These are phyloP conservation scores for Saprolegnia diclina DNA, from an alignment of 352 stramenopile species.

Conservation along the genomic window DNA sequence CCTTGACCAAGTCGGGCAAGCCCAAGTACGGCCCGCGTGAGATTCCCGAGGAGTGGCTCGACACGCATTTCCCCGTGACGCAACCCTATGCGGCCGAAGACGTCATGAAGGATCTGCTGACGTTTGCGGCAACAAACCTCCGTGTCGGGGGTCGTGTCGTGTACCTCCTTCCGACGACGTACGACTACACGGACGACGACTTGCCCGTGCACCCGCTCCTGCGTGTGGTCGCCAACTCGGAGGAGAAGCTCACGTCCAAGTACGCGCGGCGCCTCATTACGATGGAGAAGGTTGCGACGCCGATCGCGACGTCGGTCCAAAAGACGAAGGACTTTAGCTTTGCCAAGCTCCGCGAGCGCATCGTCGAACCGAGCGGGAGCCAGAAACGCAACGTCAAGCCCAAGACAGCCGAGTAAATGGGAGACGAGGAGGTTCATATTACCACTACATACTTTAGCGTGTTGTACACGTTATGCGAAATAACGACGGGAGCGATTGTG, in stretches of 20 bases:
- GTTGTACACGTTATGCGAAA: no score
- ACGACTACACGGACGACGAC: slow-evolving; percentile 74
- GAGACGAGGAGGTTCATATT: background rate
- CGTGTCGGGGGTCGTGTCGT: slow-evolving; percentile 72
- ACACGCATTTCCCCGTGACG: slow-evolving; percentile 94
- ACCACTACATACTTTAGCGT: no score
- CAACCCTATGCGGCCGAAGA: slow-evolving; percentile 94
- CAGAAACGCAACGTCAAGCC: slow-evolving; percentile 53
- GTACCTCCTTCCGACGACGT: slow-evolving; percentile 81
- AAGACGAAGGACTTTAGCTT: slow-evolving; percentile 39
- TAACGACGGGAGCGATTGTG: no score
- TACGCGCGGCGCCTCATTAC: slow-evolving; percentile 80
- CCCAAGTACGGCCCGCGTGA: slow-evolving; percentile 25
- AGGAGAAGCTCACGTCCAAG: slow-evolving; percentile 80
- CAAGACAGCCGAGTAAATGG: background rate
- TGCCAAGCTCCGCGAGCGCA: slow-evolving; percentile 66
- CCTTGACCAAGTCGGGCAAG: background rate
- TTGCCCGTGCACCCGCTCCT: slow-evolving; percentile 68
- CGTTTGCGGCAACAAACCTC: slow-evolving; percentile 80
- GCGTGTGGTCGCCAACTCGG: slow-evolving; percentile 64
- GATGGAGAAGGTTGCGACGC: slow-evolving; percentile 65
- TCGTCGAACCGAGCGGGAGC: slow-evolving; percentile 34
- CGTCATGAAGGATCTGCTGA: slow-evolving; percentile 95
- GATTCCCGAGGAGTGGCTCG: slow-evolving; percentile 69
- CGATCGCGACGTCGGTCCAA: slow-evolving; percentile 19